Evolutionary conservation across 2,329 filamentous ascomycete genomes (phyloP).

Genomic region (Chaetomium olivaceum): DNA sequence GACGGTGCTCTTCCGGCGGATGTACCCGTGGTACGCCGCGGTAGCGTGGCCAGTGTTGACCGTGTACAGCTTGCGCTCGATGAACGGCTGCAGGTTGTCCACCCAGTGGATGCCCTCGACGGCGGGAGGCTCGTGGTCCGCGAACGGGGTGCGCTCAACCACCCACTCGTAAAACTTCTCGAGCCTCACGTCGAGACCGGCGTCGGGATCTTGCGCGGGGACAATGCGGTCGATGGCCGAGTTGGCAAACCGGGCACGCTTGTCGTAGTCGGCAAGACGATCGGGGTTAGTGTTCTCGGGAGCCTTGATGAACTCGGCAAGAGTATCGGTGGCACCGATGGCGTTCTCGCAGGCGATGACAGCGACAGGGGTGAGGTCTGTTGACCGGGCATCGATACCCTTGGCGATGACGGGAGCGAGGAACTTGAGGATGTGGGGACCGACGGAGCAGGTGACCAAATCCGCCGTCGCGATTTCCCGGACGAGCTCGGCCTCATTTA

Average conservation of each 20-base stretch:
- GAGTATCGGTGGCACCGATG: conserved; percentile 88
- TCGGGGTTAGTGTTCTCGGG: conserved; percentile 69
- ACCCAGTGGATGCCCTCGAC: conserved; percentile 94
- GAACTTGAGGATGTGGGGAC: conserved; percentile 93
- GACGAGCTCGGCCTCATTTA: conserved; percentile 76
- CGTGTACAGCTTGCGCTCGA: conserved; percentile 98
- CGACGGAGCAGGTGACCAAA: conserved; percentile 93
- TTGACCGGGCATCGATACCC: conserved; percentile 78
- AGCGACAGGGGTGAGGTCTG: conserved; percentile 66
- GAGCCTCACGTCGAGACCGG: conserved; percentile 86
- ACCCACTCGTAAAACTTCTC: conserved; percentile 99
- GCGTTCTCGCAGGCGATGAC: conserved; percentile 99
- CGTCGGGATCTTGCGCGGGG: conserved; percentile 77
- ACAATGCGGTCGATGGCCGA: conserved; percentile 98
- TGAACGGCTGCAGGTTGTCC: conserved; percentile 86
- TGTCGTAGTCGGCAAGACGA: conserved; percentile 66
- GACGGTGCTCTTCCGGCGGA: conserved; percentile 81
- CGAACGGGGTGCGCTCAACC: conserved; percentile 84
- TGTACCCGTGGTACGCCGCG: conserved; percentile 91
- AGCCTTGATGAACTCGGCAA: conserved; percentile 77
- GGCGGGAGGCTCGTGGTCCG: conserved; percentile 65
- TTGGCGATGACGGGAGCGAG: conserved; percentile 95
- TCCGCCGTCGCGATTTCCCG: conserved; percentile 85
- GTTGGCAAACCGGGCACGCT: conserved; percentile 89
- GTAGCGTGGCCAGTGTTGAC: conserved; percentile 98